Evolutionary conservation across 768 basidiomycete species (phyloP).

Genomic region (Mycena vulgaris): DNA sequence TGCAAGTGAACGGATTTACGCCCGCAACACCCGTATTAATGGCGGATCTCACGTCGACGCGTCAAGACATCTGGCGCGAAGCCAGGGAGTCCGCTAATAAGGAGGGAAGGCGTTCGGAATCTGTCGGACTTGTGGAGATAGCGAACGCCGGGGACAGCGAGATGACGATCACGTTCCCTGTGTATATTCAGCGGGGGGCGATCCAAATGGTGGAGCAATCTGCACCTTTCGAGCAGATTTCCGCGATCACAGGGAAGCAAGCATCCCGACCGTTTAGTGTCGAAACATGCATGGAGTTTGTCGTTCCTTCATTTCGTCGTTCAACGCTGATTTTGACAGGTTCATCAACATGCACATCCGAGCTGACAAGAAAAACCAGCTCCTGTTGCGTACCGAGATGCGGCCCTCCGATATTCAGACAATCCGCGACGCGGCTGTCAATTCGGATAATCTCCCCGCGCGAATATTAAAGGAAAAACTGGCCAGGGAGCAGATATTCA

Average conservation of each 20-base stretch:
- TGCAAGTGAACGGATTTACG: conserved; percentile 18
- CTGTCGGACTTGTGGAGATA: conserved; percentile 16
- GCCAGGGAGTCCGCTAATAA: not conserved
- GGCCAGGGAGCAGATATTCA: conserved; percentile 8
- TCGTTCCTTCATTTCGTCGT: not conserved
- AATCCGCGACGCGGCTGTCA: not conserved
- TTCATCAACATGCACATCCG: conserved; percentile 32
- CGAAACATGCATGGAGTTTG: conserved; percentile 23
- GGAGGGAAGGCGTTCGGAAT: not conserved
- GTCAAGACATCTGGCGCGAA: conserved; percentile 5
- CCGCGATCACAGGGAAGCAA: conserved; percentile 12
- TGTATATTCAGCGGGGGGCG: not conserved
- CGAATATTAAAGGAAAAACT: conserved; percentile 7
- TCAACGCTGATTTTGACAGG: not conserved
- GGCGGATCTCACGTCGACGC: conserved; percentile 2
- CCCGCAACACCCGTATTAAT: not conserved
- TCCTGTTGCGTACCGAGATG: conserved; percentile 13
- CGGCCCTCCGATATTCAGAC: conserved; percentile 16
- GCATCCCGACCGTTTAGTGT: conserved; percentile 12
- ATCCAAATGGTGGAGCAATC: conserved; percentile 6
- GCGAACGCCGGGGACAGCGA: conserved; percentile 17
- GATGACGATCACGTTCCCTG: not conserved
- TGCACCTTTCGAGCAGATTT: conserved; percentile 16
- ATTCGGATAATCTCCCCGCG: not conserved
- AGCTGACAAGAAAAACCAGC: conserved; percentile 27